These are phyloP conservation scores for Aspergillus affinis DNA, from an alignment of 495 filamentous ascomycete species.

Conservation along the genomic window DNA sequence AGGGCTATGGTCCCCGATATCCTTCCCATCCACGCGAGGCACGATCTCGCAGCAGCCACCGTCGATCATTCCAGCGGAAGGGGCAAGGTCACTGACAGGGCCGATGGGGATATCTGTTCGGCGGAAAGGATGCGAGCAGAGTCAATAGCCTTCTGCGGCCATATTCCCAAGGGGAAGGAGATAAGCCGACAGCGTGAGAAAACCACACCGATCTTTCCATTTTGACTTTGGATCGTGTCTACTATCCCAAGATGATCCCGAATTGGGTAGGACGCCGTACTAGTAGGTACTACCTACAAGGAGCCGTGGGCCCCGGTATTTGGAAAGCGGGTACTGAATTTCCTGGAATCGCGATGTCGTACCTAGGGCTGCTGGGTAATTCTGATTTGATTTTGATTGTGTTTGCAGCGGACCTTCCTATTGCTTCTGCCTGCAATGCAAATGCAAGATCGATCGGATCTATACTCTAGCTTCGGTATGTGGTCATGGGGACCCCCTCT, in stretches of 20 bases:
- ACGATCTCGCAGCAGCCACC: neutral
- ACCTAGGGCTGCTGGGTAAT: neutral
- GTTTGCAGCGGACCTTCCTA: neutral
- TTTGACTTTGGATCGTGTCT: neutral
- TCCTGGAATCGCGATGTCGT: neutral
- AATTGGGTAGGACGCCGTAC: no score
- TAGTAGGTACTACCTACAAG: no score
- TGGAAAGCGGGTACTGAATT: neutral
- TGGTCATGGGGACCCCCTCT: neutral
- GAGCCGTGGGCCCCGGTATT: neutral
- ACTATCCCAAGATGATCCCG: no score
- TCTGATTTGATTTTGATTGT: neutral
- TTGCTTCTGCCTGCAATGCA: conserved; percentile 8
- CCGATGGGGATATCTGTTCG: neutral
- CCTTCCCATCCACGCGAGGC: neutral
- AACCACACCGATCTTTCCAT: neutral
- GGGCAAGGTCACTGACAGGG: neutral
- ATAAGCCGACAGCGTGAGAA: no score
- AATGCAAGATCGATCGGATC: neutral
- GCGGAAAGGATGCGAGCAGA: neutral
- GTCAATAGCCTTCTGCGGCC: neutral
- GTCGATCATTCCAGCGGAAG: neutral
- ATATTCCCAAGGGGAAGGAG: neutral
- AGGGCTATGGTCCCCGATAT: neutral
- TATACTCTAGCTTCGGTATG: neutral